Base-by-base conservation (phyloP, 2,329 filamentous ascomycete species). In the Cercospora sp. region DNA sequence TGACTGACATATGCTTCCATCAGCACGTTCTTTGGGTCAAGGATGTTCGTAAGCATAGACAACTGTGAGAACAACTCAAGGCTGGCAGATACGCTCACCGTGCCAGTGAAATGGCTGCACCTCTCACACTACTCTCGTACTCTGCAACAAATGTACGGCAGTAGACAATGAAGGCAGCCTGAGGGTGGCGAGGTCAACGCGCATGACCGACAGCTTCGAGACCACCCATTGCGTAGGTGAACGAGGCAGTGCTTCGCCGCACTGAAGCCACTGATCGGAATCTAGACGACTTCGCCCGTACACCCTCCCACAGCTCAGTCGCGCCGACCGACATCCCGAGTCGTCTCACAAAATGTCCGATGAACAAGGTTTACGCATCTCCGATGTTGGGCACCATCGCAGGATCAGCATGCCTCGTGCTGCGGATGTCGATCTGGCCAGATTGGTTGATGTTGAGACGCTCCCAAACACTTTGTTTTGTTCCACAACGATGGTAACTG, bases 301-400 rank as follows among this genome's bases (percentile, higher is more conserved):
- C 16, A 24, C 24, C 26, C 49, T 28, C 21, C 28, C 24, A 2
- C 24, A 28, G 49, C 24, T 26, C 13, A 30, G 26, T 26, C 12
- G 5, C 24, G 24, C 49, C 13, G 21, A 24, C 24, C 21, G 12
- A 28, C 49, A 53, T 53, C 49, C 24, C 49, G 55, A 59, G 18
- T 59, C 55, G 28, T 59, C 32, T 37, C 55, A 32, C 28, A 24
- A 30, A 26, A 37, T 6, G 18, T 59, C 55, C 55, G 55, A 59
- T 34, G 32, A 59, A 59, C 28, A 59, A 59, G 18, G 55, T 59
- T 59, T 59, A 24, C 28, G 55, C 49, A 21, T 34, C 28, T 34
- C 55, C 55, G 55, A 59, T 16, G 32, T 59, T 59, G 55, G 55
- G 55, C 55, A 59, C 18, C 55, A 59, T 32, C 55, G 55, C 55